Evolutionary conservation across 2,329 filamentous ascomycete genomes (phyloP).

Genomic region (Mycogone perniciosa): DNA sequence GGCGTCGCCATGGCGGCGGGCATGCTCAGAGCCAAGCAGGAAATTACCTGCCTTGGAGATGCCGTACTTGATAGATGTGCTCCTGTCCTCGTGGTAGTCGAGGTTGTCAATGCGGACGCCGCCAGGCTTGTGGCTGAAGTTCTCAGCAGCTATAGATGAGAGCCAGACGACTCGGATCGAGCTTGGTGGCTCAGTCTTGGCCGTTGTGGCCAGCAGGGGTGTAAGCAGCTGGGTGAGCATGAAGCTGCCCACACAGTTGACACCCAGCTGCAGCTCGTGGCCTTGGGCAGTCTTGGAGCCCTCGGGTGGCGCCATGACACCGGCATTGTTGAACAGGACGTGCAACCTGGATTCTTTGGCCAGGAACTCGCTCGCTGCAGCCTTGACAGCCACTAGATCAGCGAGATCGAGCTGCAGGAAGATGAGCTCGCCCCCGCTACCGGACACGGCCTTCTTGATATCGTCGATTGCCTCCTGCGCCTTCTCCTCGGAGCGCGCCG

Average conservation of each 20-base stretch:
- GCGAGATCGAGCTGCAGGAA: constrained; percentile 36
- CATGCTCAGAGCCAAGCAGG: too few relatives aligned
- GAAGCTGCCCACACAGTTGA: constrained; percentile 29
- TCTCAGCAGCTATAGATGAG: too few relatives aligned
- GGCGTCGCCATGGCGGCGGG: too few relatives aligned
- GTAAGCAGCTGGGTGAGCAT: constrained; percentile 29
- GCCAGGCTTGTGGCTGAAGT: too few relatives aligned
- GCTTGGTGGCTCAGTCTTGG: constrained; percentile 10
- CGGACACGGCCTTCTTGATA: constrained; percentile 30
- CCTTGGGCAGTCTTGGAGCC: constrained; percentile 19
- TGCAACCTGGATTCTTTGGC: constrained; percentile 25
- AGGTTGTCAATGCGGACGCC: too few relatives aligned
- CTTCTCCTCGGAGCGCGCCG: constrained; percentile 37
- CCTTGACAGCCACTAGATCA: constrained; percentile 26
- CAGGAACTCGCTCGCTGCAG: constrained; percentile 19
- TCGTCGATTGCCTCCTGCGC: constrained; percentile 34
- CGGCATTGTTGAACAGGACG: constrained; percentile 36
- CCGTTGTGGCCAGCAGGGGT: constrained; percentile 22
- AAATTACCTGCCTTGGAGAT: too few relatives aligned
- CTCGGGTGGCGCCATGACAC: constrained; percentile 22
- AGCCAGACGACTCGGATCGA: constrained; percentile 26
- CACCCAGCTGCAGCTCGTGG: constrained; percentile 28
- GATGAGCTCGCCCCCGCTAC: constrained; percentile 30
- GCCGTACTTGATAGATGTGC: too few relatives aligned
- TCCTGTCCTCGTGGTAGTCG: too few relatives aligned